Base-by-base conservation (phyloP, 106 monocot genomes). In the Iris macrosiphon region DNA sequence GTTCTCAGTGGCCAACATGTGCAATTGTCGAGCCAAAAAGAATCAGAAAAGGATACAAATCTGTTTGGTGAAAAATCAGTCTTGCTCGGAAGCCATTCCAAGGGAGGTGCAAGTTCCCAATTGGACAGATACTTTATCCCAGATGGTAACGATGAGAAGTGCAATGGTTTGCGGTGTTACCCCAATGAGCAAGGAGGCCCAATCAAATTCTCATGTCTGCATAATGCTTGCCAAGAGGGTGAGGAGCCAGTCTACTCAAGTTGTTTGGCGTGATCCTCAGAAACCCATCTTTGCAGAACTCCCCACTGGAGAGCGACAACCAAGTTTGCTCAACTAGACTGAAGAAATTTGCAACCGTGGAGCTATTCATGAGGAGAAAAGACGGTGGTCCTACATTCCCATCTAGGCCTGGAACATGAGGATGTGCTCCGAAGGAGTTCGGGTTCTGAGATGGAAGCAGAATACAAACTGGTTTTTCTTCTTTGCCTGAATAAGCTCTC, bases 211-310 rank as follows among this genome's bases (percentile, higher is more conserved):
- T n/a, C n/a, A n/a, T 57, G 52, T 52, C 51, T 65, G 19, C 67
- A 45, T 43, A 54, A 46, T 43, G 17, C 29, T 47, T 33, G 23
- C 17, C 23, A 54, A 31, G 75, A 72, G 30, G 45, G 29, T 4
- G 76, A 63, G 8, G 67, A 52, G 51, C 73, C n/a, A 72, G 43
- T 40, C 40, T 53, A 32, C 31, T 44, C 33, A 95, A 89, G 67
- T 55, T 95, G 45, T 95, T 95, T 58, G 95, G 95, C 20, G 62
- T 79, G 65, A 82, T 89, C 52, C 79, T 95, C 7, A 82, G 52
- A 25, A 73, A 85, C 59, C 72, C 76, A 22, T 62, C 64, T 18
- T 48, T 66, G 0, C 24, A 25, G 38, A 70, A 57, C 22, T 47
- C 60, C 19, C 43, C 40, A 10, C 45, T 53, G 21, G 74, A 60